A percentile compares a stretch with the other conserved stretches of the same genome.
phyloP scores from a whole-genome alignment of 139 green algal species.

The Haematococcus lacustris region DNA sequence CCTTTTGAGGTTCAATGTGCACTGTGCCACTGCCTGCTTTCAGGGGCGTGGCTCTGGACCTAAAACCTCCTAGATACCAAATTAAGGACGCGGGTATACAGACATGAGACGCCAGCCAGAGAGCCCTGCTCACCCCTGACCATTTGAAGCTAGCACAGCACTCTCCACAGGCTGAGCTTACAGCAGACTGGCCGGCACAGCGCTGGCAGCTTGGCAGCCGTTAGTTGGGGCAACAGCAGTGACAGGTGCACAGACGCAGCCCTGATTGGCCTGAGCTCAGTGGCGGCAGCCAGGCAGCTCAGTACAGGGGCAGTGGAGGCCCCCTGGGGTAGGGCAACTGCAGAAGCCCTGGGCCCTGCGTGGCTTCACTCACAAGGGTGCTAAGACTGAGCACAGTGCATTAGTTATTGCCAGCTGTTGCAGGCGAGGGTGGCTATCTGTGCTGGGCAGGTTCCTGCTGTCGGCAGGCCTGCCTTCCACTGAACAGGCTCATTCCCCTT shows the following conservation, averaged over 20 bases:
- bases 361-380: background rate
- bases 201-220: background rate
- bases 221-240: background rate
- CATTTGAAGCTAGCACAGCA: background rate
- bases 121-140: background rate
- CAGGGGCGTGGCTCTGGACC: background rate
- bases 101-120: background rate
- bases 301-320: background rate
- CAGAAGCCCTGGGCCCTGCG: background rate
- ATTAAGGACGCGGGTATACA: constrained; percentile 20
- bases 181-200: too few relatives aligned
- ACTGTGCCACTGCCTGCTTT: background rate
- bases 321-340: background rate
- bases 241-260: background rate
- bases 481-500: background rate
- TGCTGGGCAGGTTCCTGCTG: background rate
- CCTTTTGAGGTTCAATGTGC: background rate
- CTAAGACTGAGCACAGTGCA: background rate
- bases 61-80: constrained; percentile 1
- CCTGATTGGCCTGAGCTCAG: background rate
- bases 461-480: background rate
- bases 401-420: background rate
- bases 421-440: background rate
- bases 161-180: background rate
- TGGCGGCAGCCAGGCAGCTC: background rate